Evolutionary conservation across 139 green algal genomes (phyloP), one percentile per base, ranked within the genome.

Genomic region (Zygnema circumcarinatum): DNA sequence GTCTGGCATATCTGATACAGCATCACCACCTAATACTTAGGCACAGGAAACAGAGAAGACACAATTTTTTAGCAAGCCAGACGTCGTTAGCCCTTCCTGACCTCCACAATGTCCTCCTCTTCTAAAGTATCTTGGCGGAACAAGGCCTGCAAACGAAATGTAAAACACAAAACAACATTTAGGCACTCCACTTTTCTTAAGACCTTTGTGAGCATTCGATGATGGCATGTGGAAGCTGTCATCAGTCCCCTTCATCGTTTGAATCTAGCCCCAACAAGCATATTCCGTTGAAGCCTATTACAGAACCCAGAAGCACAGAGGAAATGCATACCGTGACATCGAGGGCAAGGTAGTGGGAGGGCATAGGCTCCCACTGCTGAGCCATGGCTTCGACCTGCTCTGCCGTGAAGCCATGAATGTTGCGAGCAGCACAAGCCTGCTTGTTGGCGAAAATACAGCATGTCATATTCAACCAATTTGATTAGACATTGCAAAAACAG

Each of bases 321-420:
- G 33, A 2, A 62, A 0, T n/a, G 2, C 81, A 47, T 35, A 87
- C 81, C 22, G 67, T 73, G 36, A 87, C 81, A 84, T 87, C 81
- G 22, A 87, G 81, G 32, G 41, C n/a, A 25, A 87, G 38, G 42
- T 84, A 56, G 36, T 87, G 81, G 2, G 73, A 54, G 2, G 81
- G 81, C 67, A 68, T 33, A 1, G 73, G 42, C 73, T 87, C 81
- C 81, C 81, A 87, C 36, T 53, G 35, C 68, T 2, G 67, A 40
- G 81, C 81, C 81, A 87, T 87, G 38, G 0, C 81, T 35, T 52
- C 36, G 32, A 87, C 73, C 69, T 87, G 81, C 25, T 84, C 40
- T 73, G 38, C 0, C 29, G 39, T 38, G 81, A 87, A 87, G 31
- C 81, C 81, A 35, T 87, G 81, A 21, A 83, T 52, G 38, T 87